Evolutionary conservation across 2,329 filamentous ascomycete genomes (phyloP).

Genomic region (Aspergillus calidoustus): DNA sequence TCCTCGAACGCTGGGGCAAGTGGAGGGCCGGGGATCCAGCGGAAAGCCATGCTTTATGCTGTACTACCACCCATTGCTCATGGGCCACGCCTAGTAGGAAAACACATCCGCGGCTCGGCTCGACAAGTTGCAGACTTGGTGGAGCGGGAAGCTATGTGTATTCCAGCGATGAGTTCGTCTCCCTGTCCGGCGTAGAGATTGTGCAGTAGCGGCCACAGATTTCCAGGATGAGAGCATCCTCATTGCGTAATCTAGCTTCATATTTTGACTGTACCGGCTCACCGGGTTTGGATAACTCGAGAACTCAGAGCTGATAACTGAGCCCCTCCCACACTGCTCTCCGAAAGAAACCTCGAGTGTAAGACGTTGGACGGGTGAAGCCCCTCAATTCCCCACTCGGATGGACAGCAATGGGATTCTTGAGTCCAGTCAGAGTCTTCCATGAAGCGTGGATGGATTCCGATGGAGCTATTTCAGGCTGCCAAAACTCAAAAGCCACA

Average conservation of each 20-base stretch:
- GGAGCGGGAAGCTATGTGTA: background rate
- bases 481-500: background rate
- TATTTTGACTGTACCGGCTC: background rate
- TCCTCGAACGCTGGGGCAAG: background rate
- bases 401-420: background rate
- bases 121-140: background rate
- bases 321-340: background rate
- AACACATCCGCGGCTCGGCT: background rate
- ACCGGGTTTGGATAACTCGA: background rate
- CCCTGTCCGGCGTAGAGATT: background rate
- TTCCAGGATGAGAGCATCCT: background rate
- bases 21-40: background rate
- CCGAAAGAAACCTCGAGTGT: background rate
- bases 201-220: background rate
- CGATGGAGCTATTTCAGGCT: background rate
- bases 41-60: background rate
- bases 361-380: background rate
- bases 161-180: background rate
- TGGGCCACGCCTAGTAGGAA: background rate
- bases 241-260: background rate
- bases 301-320: background rate
- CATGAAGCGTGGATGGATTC: background rate
- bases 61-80: background rate
- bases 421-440: background rate
- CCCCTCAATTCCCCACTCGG: slow-evolving; percentile 2